Base-by-base conservation (phyloP, 2,329 filamentous ascomycete species). In the Tricladium varicosporioides region DNA sequence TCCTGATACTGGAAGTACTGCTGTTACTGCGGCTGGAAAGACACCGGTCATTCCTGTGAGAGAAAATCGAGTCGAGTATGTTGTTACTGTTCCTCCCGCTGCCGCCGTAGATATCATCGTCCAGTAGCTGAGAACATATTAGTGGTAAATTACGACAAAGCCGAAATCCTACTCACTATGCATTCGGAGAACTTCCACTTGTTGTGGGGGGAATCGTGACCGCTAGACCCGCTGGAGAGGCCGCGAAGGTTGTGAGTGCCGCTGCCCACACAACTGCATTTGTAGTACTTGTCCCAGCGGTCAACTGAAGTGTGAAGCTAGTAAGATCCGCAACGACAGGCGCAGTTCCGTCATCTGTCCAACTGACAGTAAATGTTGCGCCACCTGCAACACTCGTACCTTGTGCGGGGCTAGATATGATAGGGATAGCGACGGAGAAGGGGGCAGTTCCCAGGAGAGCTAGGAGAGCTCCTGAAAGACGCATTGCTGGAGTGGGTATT, bases 51-150 rank as follows among this genome's bases (percentile, higher is more conserved):
- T 88, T 63, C 78, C 79, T 10, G 75, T 76, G 52, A 88, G 73
- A n/a, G 81, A 79, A 72, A 90, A 90, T 60, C 85, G 84, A 50
- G 74, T 65, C 10, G 85, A 87, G 68, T 79, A 88, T 65, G 81
- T 84, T 55, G 78, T 80, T 16, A 84, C 74, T 3, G 77, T 79
- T 32, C 80, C 80, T 40, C 82, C 80, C n/a, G 77, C 76, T 15
- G 76, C 75, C 5, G 77, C 78, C 5, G 76, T 76, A 14, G 83
- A 80, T 56, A 81, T 72, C 70, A 88, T 84, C 61, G 80, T 80
- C 14, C 85, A 69, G 69, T 84, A 86, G 70, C 81, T 84, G 62
- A n/a, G 9, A 10, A n/a, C 22, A 27, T 4, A 27, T 27, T 7
- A 27, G 22, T 27, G 22, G 22, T 7, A 7, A 27, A 27, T 7